Evolutionary conservation across 2,329 filamentous ascomycete species (phyloP), one percentile per base, ranked within the genome.

Genomic region (Fusarium falciforme): DNA sequence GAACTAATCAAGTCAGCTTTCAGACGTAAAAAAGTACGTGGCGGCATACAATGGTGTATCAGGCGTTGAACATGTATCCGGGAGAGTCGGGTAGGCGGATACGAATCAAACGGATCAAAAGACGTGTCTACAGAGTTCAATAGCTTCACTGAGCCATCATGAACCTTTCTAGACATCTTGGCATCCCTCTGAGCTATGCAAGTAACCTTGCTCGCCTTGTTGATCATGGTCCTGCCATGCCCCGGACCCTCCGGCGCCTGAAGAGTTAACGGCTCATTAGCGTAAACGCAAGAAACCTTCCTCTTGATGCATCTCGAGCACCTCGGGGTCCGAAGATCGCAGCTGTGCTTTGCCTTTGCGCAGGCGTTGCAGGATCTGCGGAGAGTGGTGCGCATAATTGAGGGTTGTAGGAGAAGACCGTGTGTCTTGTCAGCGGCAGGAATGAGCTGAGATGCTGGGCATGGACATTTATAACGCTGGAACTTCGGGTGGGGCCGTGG

Each of bases 81-180:
- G 6, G 86, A 84, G 31, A 90, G 84, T 66, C 87, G 85, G 1
- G 87, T 89, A 25, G 79, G 80, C 6, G 89, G 89, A 74, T 89
- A 89, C 4, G 88, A 87, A 60, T 90, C 87, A 68, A 90, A 90
- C 0, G 88, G 88, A 70, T 90, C 89, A 38, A 89, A 77, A 10
- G 83, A 83, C 2, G 79, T 80, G 57, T 79, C 75, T 78, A 81
- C 70, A 47, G 72, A 40, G 67, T 73, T 72, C 78, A 73, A 59
- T 62, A 70, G 61, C 57, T 52, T 58, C 11, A 71, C 40, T 8
- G 72, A 70, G 11, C 20, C 44, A 8, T 67, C 35, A 49, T 17
- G 12, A 16, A 16, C 47, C 22, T 57, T 16, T 57, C 17, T 33
- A 25, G 49, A 12, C 4, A 17, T 31, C 10, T 49, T 68, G 11